Base-by-base conservation (phyloP, 2,329 filamentous ascomycete genomes). In the Fusarium pseudonygamai region DNA sequence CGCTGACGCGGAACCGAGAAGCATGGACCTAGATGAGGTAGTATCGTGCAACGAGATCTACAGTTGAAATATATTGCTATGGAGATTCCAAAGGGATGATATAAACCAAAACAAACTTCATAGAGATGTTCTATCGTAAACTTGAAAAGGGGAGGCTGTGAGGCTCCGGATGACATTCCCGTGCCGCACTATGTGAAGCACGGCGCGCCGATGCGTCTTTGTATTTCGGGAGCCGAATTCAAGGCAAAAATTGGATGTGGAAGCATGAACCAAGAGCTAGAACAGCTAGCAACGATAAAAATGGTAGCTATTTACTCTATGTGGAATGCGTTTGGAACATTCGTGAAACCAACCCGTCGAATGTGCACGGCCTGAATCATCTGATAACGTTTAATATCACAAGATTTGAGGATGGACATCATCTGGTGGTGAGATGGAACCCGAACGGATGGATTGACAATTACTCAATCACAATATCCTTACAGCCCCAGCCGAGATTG, bases 41-140 rank as follows among this genome's bases (percentile, higher is more conserved):
- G 71, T 47, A 74, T 74, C 59, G 67, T 22, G 59, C 14, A 46
- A 49, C 36, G 52, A 45, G 72, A 74, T 74, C 72, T 61, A 49
- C 52, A 49, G 40, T 32, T 49, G 34, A 42, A 55, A 49, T 42
- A 46, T 39, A 65, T 43, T 50, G 32, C 24, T 47, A 70, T 59
- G 46, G 52, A 53, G 52, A 50, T 67, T 50, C 28, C 9, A n/a
- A 36, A 55, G n/a, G 37, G 52, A 57, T 53, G 55, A 40, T 45
- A 37, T 40, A 53, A 60, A 59, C 20, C 20, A 56, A 22, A n/a
- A 20, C 18, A 47, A 32, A 42, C 24, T 26, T 39, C 30, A 24
- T 32, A 24, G 26, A 40, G 10, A n/a, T n/a, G 11, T 10, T 34
- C 20, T 47, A 30, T 30, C 43, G 14, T 18, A 49, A 28, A 65